Conservation (phyloP, 805 yeast species). For the Metschnikowia lunata region DNA sequence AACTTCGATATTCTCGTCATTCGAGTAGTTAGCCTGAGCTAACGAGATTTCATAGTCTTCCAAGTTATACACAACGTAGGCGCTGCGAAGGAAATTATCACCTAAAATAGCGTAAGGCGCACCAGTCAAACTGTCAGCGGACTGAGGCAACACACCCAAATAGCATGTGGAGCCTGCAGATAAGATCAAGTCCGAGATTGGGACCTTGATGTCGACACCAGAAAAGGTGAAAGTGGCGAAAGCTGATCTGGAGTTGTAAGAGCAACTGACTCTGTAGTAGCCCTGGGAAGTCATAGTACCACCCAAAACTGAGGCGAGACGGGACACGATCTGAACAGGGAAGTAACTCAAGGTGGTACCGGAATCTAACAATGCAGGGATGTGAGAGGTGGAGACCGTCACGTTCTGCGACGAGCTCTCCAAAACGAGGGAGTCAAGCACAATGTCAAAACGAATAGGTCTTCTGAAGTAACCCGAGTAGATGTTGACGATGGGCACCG, state of each 20-base stretch:
- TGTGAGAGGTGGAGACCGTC: conserved; percentile 1
- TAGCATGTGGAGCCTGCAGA: conserved; percentile 19
- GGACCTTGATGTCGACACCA: conserved; percentile 52
- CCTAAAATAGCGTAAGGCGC: conserved; percentile 55
- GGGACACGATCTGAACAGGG: conserved; percentile 31
- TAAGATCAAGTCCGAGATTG: conserved; percentile 32
- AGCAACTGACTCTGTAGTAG: conserved; percentile 11
- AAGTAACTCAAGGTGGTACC: conserved; percentile 51
- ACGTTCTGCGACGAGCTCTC: conserved; percentile 13
- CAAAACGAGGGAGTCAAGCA: conserved; percentile 36
- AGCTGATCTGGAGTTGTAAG: conserved; percentile 7
- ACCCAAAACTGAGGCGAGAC: conserved; percentile 13
- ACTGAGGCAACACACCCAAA: conserved; percentile 25
- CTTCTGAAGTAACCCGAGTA: conserved; percentile 8
- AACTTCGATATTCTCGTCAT: conserved; percentile 40
- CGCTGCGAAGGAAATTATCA: conserved; percentile 58
- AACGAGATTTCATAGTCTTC: conserved; percentile 54
- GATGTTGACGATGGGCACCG: conserved; percentile 44
- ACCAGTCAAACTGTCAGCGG: conserved; percentile 39
- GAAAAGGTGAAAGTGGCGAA: conserved; percentile 45
- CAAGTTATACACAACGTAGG: conserved; percentile 62
- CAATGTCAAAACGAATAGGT: conserved; percentile 48
- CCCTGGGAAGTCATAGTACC: conserved; percentile 1
- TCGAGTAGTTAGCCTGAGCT: conserved; percentile 37
- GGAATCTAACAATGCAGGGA: conserved; percentile 41